These are phyloP conservation scores for Talaromyces sp. DNA, from an alignment of 2,329 filamentous ascomycete species.

Conservation along the genomic window DNA sequence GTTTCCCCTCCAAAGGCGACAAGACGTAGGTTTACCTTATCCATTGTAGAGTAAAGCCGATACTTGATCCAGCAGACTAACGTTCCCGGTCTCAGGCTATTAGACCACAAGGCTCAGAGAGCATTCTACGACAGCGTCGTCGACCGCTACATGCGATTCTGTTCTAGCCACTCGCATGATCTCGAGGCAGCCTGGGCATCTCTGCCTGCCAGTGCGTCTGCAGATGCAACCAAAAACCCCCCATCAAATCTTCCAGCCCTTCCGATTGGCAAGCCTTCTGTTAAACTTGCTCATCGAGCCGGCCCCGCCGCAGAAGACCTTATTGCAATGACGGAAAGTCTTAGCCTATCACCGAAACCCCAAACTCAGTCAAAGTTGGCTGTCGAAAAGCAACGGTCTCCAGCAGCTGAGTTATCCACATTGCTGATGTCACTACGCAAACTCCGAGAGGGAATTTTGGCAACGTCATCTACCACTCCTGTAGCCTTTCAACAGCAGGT, in stretches of 20 bases:
- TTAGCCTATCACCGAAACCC: neutral
- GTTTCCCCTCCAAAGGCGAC: conserved; percentile 87
- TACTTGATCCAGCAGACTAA: conserved; percentile 10
- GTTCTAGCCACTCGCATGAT: conserved; percentile 67
- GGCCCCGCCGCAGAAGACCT: conserved; percentile 6
- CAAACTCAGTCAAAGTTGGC: neutral
- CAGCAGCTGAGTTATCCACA: conserved; percentile 62
- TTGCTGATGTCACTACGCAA: conserved; percentile 84
- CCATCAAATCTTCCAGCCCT: conserved; percentile 19
- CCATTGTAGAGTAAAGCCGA: neutral
- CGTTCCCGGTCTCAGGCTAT: conserved; percentile 48
- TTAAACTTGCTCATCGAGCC: neutral
- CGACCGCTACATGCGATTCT: conserved; percentile 84
- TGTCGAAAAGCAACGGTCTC: conserved; percentile 26
- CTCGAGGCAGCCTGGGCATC: conserved; percentile 71
- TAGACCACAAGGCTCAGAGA: conserved; percentile 74
- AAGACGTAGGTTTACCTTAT: conserved; percentile 54
- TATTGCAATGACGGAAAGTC: conserved; percentile 7
- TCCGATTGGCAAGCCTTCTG: conserved; percentile 18
- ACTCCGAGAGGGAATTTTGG: conserved; percentile 82
- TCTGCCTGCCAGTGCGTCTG: conserved; percentile 43
- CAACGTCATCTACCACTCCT: conserved; percentile 59
- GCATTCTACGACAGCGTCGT: conserved; percentile 81
- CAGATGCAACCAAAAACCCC: conserved; percentile 37
- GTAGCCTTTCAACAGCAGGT: conserved; percentile 82